Percentiles rank a stretch among this genome's conserved stretches.
These are phyloP conservation scores for Cladosporium oxysporum DNA, from an alignment of 2,329 filamentous ascomycete genomes.

Conservation along the genomic window DNA sequence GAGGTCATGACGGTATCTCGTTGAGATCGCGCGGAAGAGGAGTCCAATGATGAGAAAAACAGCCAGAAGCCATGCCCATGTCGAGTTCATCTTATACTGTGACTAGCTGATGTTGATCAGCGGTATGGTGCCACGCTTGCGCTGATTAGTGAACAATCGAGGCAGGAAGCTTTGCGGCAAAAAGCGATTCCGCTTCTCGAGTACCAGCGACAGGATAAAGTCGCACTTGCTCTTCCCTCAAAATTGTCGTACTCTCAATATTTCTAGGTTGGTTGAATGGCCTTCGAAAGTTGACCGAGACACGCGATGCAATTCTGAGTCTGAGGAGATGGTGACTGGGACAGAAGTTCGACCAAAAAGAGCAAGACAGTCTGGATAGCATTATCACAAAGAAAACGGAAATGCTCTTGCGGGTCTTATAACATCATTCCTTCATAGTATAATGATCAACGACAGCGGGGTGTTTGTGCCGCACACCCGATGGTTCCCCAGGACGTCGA, in stretches of 20 bases:
- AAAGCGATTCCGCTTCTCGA: background rate
- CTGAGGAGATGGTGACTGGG: background rate
- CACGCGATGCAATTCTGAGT: background rate
- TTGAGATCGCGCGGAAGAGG: background rate
- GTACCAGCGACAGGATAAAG: background rate
- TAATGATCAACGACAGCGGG: background rate
- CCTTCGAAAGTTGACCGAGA: background rate
- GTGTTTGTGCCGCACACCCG: background rate
- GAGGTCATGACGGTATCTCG: slow-evolving; percentile 27
- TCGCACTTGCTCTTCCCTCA: background rate
- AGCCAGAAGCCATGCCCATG: background rate
- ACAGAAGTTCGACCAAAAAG: background rate
- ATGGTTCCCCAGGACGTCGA: background rate
- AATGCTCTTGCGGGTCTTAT: background rate
- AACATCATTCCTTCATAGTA: background rate
- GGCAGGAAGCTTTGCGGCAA: background rate
- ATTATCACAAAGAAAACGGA: background rate
- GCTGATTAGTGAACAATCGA: slow-evolving; percentile 2
- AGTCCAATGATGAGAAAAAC: background rate
- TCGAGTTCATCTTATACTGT: background rate
- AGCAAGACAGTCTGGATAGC: background rate
- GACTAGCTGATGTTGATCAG: background rate
- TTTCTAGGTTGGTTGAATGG: background rate
- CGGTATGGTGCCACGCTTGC: background rate
- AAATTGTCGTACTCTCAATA: background rate